Base-by-base conservation (phyloP, 371 early-diverging fungal species). In the Rhizopus delemar region DNA sequence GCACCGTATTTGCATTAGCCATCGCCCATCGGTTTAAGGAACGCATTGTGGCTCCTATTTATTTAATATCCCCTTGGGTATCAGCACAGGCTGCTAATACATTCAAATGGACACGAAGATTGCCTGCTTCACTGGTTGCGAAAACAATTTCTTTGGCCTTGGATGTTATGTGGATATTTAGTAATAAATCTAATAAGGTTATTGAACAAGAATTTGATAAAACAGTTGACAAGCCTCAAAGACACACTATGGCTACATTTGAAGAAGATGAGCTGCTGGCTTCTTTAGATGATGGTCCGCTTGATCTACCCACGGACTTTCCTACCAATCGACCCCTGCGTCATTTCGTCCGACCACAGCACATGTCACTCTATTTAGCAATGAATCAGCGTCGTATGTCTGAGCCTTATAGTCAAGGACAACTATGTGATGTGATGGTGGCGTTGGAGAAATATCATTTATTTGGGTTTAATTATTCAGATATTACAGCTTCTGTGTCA, bases 61-160 rank as follows among this genome's bases (percentile, higher is more conserved):
- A 67, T 41, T 29, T 77, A 8, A 75, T 80, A n/a, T 77, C 78
- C 8, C 81, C 81, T 0, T 80, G 81, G 81, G 78, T 80, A n/a
- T 77, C 81, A 4, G 75, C 81, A 3, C 65, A 73, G 16, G 71
- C 60, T 32, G 76, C 81, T 13, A 75, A 77, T n/a, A 77, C 81
- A 32, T 80, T 77, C 48, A 73, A 74, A 59, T 80, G 81, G 81
- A 71, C 78, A n/a, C 69, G 78, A 1, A 59, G 76, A 29, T 36
- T 80, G 16, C 81, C 81, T 2, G 76, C 78, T 4, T 57, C 69
- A 3, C 49, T 80, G 0, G 74, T 80, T 0, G 71, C 76, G 13
- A 70, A 74, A 3, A 75, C 76, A 0, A 59, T 77, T 11, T 75
- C 77, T 5, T 54, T 80, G 13, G 78, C 78, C 9, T 56, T 80